Evolutionary conservation across 257 asterid genomes (phyloP), one percentile per base, ranked within the genome.

Genomic region (Nicotiana attenuata): DNA sequence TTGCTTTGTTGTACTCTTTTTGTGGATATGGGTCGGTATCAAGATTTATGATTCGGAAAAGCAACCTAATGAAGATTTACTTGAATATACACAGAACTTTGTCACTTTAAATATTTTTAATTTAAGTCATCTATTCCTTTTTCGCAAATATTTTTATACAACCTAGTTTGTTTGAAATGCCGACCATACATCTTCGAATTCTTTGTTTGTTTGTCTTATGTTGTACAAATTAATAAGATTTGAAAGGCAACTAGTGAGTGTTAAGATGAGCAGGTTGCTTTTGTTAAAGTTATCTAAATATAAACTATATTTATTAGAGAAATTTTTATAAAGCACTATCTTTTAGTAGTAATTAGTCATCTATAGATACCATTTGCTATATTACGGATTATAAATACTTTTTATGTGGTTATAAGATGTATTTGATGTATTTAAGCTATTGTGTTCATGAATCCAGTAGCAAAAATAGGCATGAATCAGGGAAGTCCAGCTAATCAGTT

Each of bases 31-130:
- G n/a, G 38, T 47, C 33, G 35, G 22, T 73, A 47, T 53, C 14
- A 1, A 4, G 19, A 82, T 67, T 83, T 83, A 84, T 89, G 45
- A 6, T 56, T 65, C 15, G 76, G 82, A 73, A 73, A 45, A 35
- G 35, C 38, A 13, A 45, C 56, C 77, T 35, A 68, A 68, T n/a
- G 77, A 57, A 71, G 59, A 71, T 41, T 45, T 71, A 71, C 35
- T 71, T 29, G 59, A 71, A 11, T 41, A 45, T 20, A 45, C 14
- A 45, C 35, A 69, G 45, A 11, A 71, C 11, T 11, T 41, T 71
- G 78, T 45, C 20, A 71, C 78, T 41, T 41, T 71, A 4, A 13
- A 20, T 11, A 31, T 31, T 31, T 31, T 31, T 71, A 20, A 71
- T 71, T 41, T 71, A 71, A 71, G 29, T 69, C 26, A 20, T 28